A percentile compares a stretch with the other conserved stretches of the same genome.
phyloP scores from a whole-genome alignment of 345 rosid genomes.

The Gossypium ekmanianum region DNA sequence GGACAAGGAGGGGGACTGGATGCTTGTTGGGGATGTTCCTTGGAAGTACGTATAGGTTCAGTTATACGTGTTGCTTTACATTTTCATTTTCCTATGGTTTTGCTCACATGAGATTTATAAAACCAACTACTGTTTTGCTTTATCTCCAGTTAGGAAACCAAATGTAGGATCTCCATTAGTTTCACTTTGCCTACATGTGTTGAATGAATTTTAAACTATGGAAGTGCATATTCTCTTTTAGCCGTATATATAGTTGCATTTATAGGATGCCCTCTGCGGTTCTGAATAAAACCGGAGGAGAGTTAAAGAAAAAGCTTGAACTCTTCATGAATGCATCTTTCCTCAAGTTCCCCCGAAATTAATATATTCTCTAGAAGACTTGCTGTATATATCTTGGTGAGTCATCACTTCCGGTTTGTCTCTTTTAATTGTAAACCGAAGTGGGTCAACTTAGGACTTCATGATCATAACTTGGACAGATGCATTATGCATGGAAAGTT shows the following conservation, averaged over 20 bases:
- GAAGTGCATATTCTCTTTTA: background rate
- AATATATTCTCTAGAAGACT: background rate
- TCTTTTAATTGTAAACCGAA: background rate
- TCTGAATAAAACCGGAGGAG: background rate
- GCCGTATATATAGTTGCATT: background rate
- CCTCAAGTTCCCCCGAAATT: background rate
- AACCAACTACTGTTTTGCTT: background rate
- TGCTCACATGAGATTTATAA: background rate
- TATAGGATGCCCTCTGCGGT: background rate
- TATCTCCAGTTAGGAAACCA: background rate
- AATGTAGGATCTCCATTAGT: background rate
- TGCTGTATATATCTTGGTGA: background rate
- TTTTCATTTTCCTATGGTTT: background rate
- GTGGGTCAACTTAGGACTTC: background rate
- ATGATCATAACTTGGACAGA: no score
- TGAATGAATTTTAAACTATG: background rate
- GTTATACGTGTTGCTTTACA: background rate
- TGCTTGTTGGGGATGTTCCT: conserved; percentile 98
- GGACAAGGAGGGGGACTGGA: conserved; percentile 97
- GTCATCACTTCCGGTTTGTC: background rate
- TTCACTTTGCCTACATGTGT: background rate
- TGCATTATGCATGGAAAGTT: background rate
- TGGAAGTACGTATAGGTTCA: conserved; percentile 61
- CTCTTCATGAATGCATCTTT: background rate
- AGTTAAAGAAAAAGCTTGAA: conserved; percentile 4